Evolutionary conservation across 352 stramenopile genomes (phyloP).

Genomic region (Blastocystis sp.): DNA sequence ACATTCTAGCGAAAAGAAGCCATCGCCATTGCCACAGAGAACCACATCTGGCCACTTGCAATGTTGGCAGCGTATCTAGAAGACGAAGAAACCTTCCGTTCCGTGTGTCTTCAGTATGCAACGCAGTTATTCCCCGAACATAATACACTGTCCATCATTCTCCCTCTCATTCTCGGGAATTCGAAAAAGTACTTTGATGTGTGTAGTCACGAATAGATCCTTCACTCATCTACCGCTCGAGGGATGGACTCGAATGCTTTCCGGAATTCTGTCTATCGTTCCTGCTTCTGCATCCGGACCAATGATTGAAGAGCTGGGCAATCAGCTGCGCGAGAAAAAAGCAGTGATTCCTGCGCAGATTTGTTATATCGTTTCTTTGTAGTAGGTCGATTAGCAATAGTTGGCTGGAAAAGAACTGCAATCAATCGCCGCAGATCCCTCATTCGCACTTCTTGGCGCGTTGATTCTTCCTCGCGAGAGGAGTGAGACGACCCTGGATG

Average conservation of each 20-base stretch:
- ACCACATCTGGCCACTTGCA: conserved; percentile 6
- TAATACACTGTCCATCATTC: conserved; percentile 11
- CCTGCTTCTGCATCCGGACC: background rate
- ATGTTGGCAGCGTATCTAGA: conserved; percentile 30
- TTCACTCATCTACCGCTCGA: background rate
- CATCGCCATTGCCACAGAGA: background rate
- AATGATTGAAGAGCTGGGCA: conserved; percentile 10
- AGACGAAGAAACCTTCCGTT: conserved; percentile 18
- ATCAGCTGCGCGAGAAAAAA: background rate
- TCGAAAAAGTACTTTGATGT: background rate
- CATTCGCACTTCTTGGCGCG: background rate
- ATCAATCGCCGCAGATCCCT: background rate
- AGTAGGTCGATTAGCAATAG: background rate
- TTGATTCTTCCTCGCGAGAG: background rate
- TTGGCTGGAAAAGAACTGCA: conserved; percentile 11
- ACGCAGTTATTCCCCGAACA: background rate
- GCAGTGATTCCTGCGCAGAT: conserved; percentile 31
- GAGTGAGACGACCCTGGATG: background rate
- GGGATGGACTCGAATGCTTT: conserved; percentile 25
- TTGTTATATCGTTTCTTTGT: background rate
- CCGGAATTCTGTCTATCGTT: conserved; percentile 12
- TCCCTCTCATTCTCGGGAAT: conserved; percentile 3
- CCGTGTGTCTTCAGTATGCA: background rate
- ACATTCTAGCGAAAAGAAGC: conserved; percentile 11
- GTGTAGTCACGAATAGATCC: background rate